Base-by-base conservation (phyloP, 805 yeast genomes). In the Torulaspora quercuum region DNA sequence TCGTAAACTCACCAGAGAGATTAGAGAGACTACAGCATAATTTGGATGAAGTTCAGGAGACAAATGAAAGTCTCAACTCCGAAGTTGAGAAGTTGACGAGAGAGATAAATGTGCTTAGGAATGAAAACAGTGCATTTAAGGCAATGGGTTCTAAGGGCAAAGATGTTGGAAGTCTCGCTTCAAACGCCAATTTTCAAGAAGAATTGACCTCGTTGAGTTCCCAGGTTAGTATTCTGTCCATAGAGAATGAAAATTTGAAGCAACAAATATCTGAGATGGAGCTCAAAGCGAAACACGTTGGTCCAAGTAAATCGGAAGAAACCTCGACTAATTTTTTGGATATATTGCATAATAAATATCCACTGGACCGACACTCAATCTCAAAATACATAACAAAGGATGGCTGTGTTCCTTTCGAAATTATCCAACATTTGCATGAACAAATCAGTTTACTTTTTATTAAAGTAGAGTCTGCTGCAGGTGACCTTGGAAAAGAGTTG, bases 231-330 rank as follows among this genome's bases (percentile, higher is more conserved):
- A 35, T 48, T 2, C 45, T 58, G 9, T 55, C 63, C 3, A 47
- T 58, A 17, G 60, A 58, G 33, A 55, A 63, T 38, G 70, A 56
- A 32, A 52, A 39, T n/a, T 52, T 58, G 49, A 66, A 61, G 40
- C 63, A 57, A 28, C 59, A 62, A 35, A 43, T 70, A 7, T 53
- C 64, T 4, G 67, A 64, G 37, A 72, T 83, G 76, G 70, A 71
- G 9, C 59, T 70, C n/a, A 68, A 75, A 35, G 39, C 54, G 8
- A 58, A 57, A 29, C 29, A 26, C 13, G 10, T 25, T 24, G 25
- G 14, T 4, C 27, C 33, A 4, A 25, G 21, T 7, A 27, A 35
- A 11, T 7, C 8, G 3, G 35, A 17, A 14, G 8, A 19, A 3
- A n/a, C 16, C 3, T 10, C 23, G 21, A 10, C 29, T 4, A 12